A percentile compares a stretch with the other conserved stretches of the same genome.
Conservation (phyloP, 2,329 filamentous ascomycete genomes). For the Cordyceps javanica region DNA sequence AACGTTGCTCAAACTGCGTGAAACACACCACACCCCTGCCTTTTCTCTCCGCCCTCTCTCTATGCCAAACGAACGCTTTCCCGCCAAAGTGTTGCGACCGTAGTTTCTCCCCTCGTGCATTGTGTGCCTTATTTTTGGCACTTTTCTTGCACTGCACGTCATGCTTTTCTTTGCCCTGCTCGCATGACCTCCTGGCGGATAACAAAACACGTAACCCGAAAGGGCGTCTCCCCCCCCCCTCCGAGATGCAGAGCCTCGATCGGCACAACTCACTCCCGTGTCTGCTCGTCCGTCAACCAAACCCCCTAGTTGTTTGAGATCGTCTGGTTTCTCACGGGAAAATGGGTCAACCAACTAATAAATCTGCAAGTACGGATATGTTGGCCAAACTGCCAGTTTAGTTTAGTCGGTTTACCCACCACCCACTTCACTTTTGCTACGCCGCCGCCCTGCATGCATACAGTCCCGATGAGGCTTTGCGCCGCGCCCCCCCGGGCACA, state of each 20-base stretch:
- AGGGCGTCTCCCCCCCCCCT: no score
- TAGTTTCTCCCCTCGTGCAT: no score
- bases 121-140: background rate
- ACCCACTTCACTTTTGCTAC: no score
- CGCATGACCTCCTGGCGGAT: background rate
- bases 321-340: slow-evolving; percentile 1
- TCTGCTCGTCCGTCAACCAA: background rate
- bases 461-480: background rate
- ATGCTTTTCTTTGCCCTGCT: background rate
- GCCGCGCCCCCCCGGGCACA: no score
- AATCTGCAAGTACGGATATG: no score
- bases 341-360: no score
- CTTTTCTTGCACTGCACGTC: background rate
- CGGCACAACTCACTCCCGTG: background rate
- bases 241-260: slow-evolving; percentile 8
- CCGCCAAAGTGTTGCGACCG: no score
- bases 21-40: slow-evolving; percentile 1
- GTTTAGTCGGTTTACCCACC: no score
- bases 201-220: background rate
- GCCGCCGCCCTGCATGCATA: no score
- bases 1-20: slow-evolving; percentile 10
- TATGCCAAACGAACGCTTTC: slow-evolving; percentile 7
- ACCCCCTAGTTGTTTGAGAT: background rate
- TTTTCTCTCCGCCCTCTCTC: background rate
- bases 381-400: no score